Evolutionary conservation across 192 early-diverging fungal species (phyloP).

Genomic region (Backusella liffmaniae): DNA sequence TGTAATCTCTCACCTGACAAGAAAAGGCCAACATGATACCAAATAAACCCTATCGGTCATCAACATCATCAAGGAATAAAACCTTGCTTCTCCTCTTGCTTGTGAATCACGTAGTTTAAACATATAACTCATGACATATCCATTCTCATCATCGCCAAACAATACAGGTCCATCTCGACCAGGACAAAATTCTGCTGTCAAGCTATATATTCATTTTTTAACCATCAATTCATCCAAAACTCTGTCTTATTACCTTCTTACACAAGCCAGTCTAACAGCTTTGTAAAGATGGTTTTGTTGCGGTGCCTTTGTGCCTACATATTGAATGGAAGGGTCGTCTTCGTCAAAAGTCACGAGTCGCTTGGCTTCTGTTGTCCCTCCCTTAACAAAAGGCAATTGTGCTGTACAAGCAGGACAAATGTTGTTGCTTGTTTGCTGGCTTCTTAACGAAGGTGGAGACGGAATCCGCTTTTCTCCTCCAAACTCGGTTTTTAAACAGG

Average conservation of each 20-base stretch:
- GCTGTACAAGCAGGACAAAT: constrained; percentile 36
- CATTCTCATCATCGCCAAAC: constrained; percentile 68
- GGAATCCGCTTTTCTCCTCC: neutral
- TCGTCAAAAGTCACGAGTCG: constrained; percentile 37
- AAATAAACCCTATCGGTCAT: constrained; percentile 66
- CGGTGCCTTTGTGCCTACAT: constrained; percentile 40
- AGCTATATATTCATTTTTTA: constrained; percentile 26
- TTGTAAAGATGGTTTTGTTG: constrained; percentile 41
- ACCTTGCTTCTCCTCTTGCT: constrained; percentile 58
- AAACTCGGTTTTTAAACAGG: constrained; percentile 2
- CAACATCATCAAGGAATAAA: constrained; percentile 62
- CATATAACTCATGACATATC: constrained; percentile 71
- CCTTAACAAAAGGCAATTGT: constrained; percentile 25
- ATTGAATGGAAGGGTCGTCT: constrained; percentile 36
- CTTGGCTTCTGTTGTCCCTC: constrained; percentile 20
- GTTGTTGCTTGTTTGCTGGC: neutral
- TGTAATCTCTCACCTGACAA: constrained; percentile 50
- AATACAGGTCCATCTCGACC: constrained; percentile 65
- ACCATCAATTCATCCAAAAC: neutral
- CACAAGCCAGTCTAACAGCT: constrained; percentile 42
- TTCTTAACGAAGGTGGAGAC: constrained; percentile 7
- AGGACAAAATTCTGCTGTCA: constrained; percentile 63
- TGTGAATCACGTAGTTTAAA: constrained; percentile 67
- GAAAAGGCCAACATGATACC: constrained; percentile 64
- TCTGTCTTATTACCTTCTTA: constrained; percentile 32